Conservation (phyloP, 305 asterid genomes). For the Andrographis paniculata region DNA sequence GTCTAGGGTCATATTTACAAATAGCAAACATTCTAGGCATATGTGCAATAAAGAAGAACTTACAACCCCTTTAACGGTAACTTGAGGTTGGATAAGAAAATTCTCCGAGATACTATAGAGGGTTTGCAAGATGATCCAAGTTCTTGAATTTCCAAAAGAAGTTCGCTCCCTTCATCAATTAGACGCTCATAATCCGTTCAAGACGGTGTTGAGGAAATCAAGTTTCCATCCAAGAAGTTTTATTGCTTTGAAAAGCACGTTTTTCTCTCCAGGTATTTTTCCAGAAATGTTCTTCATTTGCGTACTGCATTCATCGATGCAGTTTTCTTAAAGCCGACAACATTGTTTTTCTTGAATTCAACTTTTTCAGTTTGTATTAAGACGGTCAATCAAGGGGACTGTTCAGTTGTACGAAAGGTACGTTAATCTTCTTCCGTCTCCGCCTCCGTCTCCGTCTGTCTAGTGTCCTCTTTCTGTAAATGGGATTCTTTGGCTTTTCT, state of each 20-base stretch:
- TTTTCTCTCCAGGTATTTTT: slow-evolving; percentile 30
- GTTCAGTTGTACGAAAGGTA: slow-evolving; percentile 35
- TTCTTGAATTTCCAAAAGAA: slow-evolving; percentile 23
- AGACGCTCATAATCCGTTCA: slow-evolving; percentile 15
- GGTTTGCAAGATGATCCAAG: slow-evolving; percentile 34
- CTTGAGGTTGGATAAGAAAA: too few relatives aligned
- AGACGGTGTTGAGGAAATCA: slow-evolving; percentile 15
- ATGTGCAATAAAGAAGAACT: too few relatives aligned
- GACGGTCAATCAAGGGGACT: slow-evolving; percentile 24
- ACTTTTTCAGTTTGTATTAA: slow-evolving; percentile 25
- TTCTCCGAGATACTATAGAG: neutral
- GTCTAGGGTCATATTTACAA: too few relatives aligned
- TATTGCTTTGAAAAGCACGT: slow-evolving; percentile 9
- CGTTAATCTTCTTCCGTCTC: neutral
- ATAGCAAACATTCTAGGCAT: too few relatives aligned
- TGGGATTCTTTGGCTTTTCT: neutral
- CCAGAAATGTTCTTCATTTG: neutral
- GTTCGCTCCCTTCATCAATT: slow-evolving; percentile 11
- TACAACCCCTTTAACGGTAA: too few relatives aligned
- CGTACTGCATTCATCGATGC: neutral
- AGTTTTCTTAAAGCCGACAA: neutral
- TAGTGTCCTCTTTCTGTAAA: neutral
- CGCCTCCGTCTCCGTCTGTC: neutral
- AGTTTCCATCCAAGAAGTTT: slow-evolving; percentile 18
- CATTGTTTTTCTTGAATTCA: neutral